Evolutionary conservation across 176 grass and related monocot species (phyloP).

Genomic region (Bonia amplexicaulis): DNA sequence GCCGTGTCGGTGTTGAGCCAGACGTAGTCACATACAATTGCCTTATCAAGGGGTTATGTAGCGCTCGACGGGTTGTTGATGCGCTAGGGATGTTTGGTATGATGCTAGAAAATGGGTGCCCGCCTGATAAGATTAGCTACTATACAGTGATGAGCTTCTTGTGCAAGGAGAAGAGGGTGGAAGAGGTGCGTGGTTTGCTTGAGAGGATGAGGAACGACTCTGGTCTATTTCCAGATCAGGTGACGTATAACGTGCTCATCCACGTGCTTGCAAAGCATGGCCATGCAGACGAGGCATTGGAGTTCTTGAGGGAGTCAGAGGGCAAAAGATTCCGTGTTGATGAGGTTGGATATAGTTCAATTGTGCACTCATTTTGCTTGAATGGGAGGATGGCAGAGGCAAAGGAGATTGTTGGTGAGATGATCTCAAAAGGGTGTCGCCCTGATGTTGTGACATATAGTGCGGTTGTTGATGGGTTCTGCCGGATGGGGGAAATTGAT

Average conservation of each 20-base stretch:
- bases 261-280: slow-evolving; percentile 81
- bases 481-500: slow-evolving; percentile 66
- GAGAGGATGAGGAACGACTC: slow-evolving; percentile 57
- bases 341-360: slow-evolving; percentile 67
- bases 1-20: slow-evolving; percentile 43
- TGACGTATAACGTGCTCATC: slow-evolving; percentile 79
- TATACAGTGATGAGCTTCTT: slow-evolving; percentile 87
- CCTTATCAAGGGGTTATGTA: slow-evolving; percentile 80
- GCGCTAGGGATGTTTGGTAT: slow-evolving; percentile 51
- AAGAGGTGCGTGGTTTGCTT: slow-evolving; percentile 57
- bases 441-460: slow-evolving; percentile 97
- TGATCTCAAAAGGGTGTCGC: slow-evolving; percentile 63
- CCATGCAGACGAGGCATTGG: slow-evolving; percentile 74
- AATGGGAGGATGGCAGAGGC: slow-evolving; percentile 72
- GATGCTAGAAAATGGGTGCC: slow-evolving; percentile 58
- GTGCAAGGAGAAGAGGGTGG: slow-evolving; percentile 73
- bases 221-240: slow-evolving; percentile 69
- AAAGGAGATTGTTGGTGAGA: slow-evolving; percentile 66
- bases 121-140: slow-evolving; percentile 82
- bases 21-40: slow-evolving; percentile 70
- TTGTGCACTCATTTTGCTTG: slow-evolving; percentile 72
- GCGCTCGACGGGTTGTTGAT: slow-evolving; percentile 41
- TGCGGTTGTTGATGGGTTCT: slow-evolving; percentile 84
- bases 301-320: slow-evolving; percentile 73
- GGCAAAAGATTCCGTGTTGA: slow-evolving; percentile 68